phyloP scores from a whole-genome alignment of 345 rosid genomes.

The thale cress (Arabidopsis thaliana) region TAIR10.1 NC_003076.8:5486001-5486500 shows the following conservation, averaged over 20 bases:
- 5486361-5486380: not conserved
- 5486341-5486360: conserved; percentile 11
- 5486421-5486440: conserved; percentile 19
- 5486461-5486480: not conserved
- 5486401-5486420: conserved; percentile 13
- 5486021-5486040: conserved; percentile 43
- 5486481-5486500: conserved; percentile 8
- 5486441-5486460: conserved; percentile 1
- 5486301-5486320: conserved; percentile 94
- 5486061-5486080: conserved; percentile 28
- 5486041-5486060: conserved; percentile 24
- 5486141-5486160: not conserved
- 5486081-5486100: conserved; percentile 21
- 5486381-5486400: not conserved
- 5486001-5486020: conserved; percentile 39
- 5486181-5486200: conserved; percentile 19
- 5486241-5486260: conserved; percentile 88
- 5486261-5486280: conserved; percentile 98
- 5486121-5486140: conserved; percentile 16
- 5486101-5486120: not conserved
- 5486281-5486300: conserved; percentile 99
- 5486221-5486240: conserved; percentile 61
- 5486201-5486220: conserved; percentile 28
- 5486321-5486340: conserved; percentile 27
- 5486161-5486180: conserved; percentile 19